Evolutionary conservation across 257 asterid genomes (phyloP).

Genomic region (Solanum tarijense): DNA sequence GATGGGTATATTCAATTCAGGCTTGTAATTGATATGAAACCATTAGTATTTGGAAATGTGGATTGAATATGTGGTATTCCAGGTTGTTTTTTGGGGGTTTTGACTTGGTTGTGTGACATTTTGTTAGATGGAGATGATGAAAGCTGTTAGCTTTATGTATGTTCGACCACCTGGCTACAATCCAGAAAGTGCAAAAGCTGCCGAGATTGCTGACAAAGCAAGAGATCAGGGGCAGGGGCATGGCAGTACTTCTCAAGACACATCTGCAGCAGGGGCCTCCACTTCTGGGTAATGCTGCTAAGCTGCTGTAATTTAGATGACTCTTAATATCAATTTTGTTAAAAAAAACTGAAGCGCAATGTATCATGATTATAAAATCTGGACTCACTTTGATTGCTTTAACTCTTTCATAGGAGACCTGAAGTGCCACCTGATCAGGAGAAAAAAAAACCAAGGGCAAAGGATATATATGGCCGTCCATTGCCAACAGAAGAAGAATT

Average conservation of each 20-base stretch:
- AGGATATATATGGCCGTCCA: constrained; percentile 84
- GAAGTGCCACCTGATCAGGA: constrained; percentile 40
- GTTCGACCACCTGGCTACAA: constrained; percentile 97
- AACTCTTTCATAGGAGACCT: constrained; percentile 31
- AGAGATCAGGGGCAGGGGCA: constrained; percentile 30
- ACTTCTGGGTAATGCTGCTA: constrained; percentile 40
- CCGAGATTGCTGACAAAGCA: constrained; percentile 66
- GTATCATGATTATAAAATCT: background rate
- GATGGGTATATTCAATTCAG: background rate
- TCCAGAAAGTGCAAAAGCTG: constrained; percentile 96
- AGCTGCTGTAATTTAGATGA: background rate
- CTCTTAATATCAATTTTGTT: background rate
- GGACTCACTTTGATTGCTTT: background rate
- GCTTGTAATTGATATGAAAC: background rate
- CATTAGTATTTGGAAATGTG: background rate
- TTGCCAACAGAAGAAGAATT: constrained; percentile 95
- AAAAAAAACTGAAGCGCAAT: background rate
- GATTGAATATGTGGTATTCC: background rate
- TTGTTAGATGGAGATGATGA: constrained; percentile 87
- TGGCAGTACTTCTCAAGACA: constrained; percentile 17
- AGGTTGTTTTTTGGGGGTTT: background rate
- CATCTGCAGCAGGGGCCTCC: constrained; percentile 33
- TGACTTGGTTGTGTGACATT: constrained; percentile 1
- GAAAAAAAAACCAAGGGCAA: constrained; percentile 70
- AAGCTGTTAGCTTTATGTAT: constrained; percentile 97